A percentile compares a stretch with the other conserved stretches of the same genome.
phyloP scores from a whole-genome alignment of 495 filamentous ascomycete species.

The Astrocystis sublimbata region DNA sequence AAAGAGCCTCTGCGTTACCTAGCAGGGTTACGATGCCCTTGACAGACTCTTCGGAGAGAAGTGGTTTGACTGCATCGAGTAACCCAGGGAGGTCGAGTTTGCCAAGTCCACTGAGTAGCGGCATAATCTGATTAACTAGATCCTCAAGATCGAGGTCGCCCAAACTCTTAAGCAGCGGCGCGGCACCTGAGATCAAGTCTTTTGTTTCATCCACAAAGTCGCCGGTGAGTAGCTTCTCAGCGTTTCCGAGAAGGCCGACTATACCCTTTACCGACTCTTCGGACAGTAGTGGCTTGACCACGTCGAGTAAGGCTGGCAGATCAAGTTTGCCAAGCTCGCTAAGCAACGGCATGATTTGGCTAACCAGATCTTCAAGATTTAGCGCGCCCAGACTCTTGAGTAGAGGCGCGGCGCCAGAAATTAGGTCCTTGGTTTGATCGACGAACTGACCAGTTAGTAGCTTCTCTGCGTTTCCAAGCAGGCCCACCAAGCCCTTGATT shows the following conservation, averaged over 20 bases:
- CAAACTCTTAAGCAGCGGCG: slow-evolving; percentile 36
- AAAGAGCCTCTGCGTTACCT: slow-evolving; percentile 42
- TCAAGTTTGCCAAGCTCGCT: slow-evolving; percentile 37
- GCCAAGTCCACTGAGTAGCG: slow-evolving; percentile 41
- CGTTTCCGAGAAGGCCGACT: slow-evolving; percentile 35
- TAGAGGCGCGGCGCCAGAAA: slow-evolving; percentile 42
- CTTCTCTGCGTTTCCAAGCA: slow-evolving; percentile 37
- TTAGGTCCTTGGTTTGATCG: slow-evolving; percentile 43
- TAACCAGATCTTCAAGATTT: slow-evolving; percentile 29
- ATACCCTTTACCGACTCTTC: slow-evolving; percentile 31
- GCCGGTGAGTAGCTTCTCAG: slow-evolving; percentile 34
- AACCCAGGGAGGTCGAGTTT: slow-evolving; percentile 40
- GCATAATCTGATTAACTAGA: slow-evolving; percentile 34
- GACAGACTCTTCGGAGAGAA: slow-evolving; percentile 41
- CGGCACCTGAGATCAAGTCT: slow-evolving; percentile 31
- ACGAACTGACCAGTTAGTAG: slow-evolving; percentile 37
- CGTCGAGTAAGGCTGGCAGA: slow-evolving; percentile 28
- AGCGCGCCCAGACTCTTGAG: slow-evolving; percentile 50
- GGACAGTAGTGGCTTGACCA: slow-evolving; percentile 33
- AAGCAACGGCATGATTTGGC: slow-evolving; percentile 30
- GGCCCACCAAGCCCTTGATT: slow-evolving; percentile 41
- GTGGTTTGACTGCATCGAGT: slow-evolving; percentile 33
- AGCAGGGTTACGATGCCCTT: slow-evolving; percentile 43
- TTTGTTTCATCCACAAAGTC: slow-evolving; percentile 40
- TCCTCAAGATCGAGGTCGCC: slow-evolving; percentile 39